A percentile compares a stretch with the other conserved stretches of the same genome.
Conservation (phyloP, 108 stramenopile species). For the Conticribra weissflogii region DNA sequence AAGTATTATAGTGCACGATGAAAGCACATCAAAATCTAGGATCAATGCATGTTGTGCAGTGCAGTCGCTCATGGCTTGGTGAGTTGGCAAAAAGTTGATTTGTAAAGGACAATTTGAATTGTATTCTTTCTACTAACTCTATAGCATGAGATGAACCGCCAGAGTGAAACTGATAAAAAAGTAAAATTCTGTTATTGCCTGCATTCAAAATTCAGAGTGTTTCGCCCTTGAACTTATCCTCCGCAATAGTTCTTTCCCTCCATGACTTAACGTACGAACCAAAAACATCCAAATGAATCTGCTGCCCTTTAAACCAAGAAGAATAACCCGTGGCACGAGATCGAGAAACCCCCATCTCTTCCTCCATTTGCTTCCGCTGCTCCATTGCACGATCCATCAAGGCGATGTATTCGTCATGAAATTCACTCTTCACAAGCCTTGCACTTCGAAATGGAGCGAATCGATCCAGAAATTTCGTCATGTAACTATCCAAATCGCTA, state of each 20-base stretch:
- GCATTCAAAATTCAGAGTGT: conserved; percentile 10
- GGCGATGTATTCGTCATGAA: conserved; percentile 12
- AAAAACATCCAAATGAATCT: conserved; percentile 33
- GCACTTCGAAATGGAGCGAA: conserved; percentile 11
- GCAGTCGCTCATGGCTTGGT: too few species aligned
- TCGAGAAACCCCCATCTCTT: conserved; percentile 6
- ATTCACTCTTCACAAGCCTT: conserved; percentile 3
- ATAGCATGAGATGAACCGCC: too few species aligned
- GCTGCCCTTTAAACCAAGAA: conserved; percentile 37
- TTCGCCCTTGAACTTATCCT: conserved; percentile 29
- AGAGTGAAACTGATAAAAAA: too few species aligned
- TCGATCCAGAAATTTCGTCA: conserved; percentile 19
- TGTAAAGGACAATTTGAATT: too few species aligned
- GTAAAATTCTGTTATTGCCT: neutral
- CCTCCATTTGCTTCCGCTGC: conserved; percentile 14
- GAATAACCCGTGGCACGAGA: conserved; percentile 23
- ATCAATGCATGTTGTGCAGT: too few species aligned
- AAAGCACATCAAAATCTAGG: too few species aligned
- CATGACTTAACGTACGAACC: conserved; percentile 12
- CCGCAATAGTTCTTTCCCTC: conserved; percentile 3
- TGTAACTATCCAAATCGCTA: conserved; percentile 5
- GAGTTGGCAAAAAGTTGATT: too few species aligned
- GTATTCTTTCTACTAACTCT: too few species aligned
- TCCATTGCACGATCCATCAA: conserved; percentile 37
- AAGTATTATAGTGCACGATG: too few species aligned